phyloP scores from a whole-genome alignment of 2,329 filamentous ascomycete genomes.

The Dothiorella sarmentorum region DNA sequence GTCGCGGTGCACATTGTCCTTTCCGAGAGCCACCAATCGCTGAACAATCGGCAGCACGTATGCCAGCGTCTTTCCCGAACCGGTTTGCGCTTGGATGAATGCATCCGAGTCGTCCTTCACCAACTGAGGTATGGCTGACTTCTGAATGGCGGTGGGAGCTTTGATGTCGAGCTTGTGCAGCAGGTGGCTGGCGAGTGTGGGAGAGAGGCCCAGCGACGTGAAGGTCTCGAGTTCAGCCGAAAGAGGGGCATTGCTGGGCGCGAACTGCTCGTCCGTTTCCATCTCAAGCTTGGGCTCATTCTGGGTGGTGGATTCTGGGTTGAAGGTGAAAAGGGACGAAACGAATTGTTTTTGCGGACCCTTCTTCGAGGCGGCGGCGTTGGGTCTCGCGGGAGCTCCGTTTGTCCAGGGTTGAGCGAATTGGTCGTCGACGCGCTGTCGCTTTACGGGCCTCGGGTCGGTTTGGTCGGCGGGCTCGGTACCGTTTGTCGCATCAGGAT shows the following conservation, averaged over 20 bases:
- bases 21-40: slow-evolving; percentile 68
- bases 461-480: not conserved
- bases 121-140: slow-evolving; percentile 78
- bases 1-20: slow-evolving; percentile 64
- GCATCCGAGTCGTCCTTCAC: slow-evolving; percentile 80
- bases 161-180: slow-evolving; percentile 82
- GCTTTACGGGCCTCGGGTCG: slow-evolving; percentile 17
- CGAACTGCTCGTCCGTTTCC: slow-evolving; percentile 47
- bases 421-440: slow-evolving; percentile 21
- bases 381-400: not conserved
- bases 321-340: slow-evolving; percentile 89
- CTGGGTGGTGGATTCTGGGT: slow-evolving; percentile 68
- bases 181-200: slow-evolving; percentile 75
- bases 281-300: slow-evolving; percentile 48
- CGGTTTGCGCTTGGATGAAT: slow-evolving; percentile 95
- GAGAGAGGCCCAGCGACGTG: slow-evolving; percentile 76
- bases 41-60: slow-evolving; percentile 92
- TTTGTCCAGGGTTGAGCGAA: slow-evolving; percentile 4
- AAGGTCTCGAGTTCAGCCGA: slow-evolving; percentile 82
- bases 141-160: slow-evolving; percentile 91
- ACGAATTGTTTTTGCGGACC: slow-evolving; percentile 42
- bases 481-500: not conserved
- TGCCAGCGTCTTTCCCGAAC: slow-evolving; percentile 95
- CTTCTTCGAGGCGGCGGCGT: not conserved
- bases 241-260: slow-evolving; percentile 88